These are phyloP conservation scores for Skeletonema menzelii DNA, from an alignment of 108 stramenopile genomes.

Conservation along the genomic window DNA sequence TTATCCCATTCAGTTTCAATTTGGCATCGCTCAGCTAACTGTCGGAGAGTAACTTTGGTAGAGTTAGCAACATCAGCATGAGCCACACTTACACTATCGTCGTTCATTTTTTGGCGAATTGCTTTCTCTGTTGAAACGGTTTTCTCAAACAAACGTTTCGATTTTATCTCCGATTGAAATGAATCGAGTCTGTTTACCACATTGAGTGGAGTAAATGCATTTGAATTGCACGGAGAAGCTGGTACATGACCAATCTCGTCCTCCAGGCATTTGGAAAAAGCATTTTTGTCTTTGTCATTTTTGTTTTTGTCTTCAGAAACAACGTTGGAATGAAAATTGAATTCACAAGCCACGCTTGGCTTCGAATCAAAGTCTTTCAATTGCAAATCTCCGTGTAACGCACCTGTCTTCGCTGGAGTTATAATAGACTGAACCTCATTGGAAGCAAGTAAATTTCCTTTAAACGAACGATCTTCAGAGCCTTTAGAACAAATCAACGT, in stretches of 20 bases:
- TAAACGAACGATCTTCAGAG: not conserved
- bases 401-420: not conserved
- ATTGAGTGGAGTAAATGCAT: conserved; percentile 30
- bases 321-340: not conserved
- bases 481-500: not conserved
- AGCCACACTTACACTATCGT: not conserved
- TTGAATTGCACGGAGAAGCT: conserved; percentile 7
- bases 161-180: conserved; percentile 35
- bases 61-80: not conserved
- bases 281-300: not conserved
- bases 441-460: not conserved
- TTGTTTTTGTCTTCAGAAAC: not conserved
- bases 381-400: not conserved
- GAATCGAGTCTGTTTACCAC: not conserved
- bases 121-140: not conserved
- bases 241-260: not conserved
- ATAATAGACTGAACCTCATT: not conserved
- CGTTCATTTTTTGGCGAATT: not conserved
- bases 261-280: not conserved
- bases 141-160: conserved; percentile 39
- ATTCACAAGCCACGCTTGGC: not conserved
- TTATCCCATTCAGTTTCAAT: conserved; percentile 12
- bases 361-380: not conserved
- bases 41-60: conserved; percentile 20
- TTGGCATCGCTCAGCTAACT: conserved; percentile 15